These are phyloP conservation scores for Populus davidiana DNA, from an alignment of 345 rosid genomes.

Conservation along the genomic window DNA sequence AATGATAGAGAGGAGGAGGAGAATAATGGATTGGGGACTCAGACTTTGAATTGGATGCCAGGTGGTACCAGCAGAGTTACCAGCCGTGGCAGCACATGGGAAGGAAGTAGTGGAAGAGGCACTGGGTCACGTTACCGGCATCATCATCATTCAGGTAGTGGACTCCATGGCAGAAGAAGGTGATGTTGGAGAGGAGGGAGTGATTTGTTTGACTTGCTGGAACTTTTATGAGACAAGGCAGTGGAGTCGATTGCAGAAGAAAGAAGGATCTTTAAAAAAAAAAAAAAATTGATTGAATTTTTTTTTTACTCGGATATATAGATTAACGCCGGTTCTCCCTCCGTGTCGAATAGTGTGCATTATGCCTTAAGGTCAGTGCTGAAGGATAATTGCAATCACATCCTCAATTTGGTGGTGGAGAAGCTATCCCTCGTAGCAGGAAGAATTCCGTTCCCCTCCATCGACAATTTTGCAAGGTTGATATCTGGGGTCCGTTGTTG, in stretches of 20 bases:
- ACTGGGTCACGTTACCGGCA: slow-evolving; percentile 65
- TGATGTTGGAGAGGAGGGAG: slow-evolving; percentile 23
- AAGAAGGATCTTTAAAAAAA: not conserved
- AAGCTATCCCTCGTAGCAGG: not conserved
- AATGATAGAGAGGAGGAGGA: slow-evolving; percentile 96
- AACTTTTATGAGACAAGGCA: not conserved
- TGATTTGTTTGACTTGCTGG: not conserved
- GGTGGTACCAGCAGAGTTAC: slow-evolving; percentile 52
- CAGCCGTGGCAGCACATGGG: slow-evolving; percentile 48
- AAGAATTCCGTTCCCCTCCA: not conserved
- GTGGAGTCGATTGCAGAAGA: not conserved
- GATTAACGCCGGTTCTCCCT: not conserved
- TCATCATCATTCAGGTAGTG: slow-evolving; percentile 58
- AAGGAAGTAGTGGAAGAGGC: slow-evolving; percentile 55
- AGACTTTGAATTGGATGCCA: slow-evolving; percentile 66
- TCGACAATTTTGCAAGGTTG: not conserved
- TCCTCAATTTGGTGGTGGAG: not conserved
- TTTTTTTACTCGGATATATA: not conserved
- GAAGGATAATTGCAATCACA: not conserved
- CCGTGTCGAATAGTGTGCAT: not conserved
- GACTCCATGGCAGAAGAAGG: slow-evolving; percentile 64
- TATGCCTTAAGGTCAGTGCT: not conserved
- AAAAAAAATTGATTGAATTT: not conserved
- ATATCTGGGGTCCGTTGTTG: not conserved
- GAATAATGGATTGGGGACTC: slow-evolving; percentile 69